phyloP scores from a whole-genome alignment of 192 early-diverging fungal species.

The Phycomyces nitens region DNA sequence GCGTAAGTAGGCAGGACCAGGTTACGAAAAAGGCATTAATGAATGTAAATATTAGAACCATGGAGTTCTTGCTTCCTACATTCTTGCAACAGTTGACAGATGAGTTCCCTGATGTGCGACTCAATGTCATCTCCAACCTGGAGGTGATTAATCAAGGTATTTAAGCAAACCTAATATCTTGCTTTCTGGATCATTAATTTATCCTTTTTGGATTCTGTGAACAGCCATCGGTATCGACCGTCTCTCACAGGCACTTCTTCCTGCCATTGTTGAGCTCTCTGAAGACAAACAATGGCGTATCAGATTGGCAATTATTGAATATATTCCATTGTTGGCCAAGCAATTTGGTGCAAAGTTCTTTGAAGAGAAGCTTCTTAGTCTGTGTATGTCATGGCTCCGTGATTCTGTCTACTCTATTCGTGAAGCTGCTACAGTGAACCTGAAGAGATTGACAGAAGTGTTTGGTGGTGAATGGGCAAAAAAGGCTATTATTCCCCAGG shows the following conservation, averaged over 20 bases:
- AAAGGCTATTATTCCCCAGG: constrained; percentile 88
- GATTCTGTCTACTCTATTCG: constrained; percentile 96
- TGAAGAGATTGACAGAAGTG: constrained; percentile 93
- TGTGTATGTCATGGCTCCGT: constrained; percentile 99
- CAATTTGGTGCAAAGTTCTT: constrained; percentile 97
- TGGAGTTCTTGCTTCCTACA: constrained; percentile 90
- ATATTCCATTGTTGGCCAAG: constrained; percentile 93
- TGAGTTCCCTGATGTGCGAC: constrained; percentile 93
- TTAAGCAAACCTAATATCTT: constrained; percentile 8
- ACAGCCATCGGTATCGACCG: constrained; percentile 94
- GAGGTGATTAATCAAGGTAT: constrained; percentile 89
- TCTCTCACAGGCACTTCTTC: constrained; percentile 93
- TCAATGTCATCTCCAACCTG: constrained; percentile 98
- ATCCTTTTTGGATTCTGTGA: too few species aligned
- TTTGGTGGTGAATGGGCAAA: constrained; percentile 99
- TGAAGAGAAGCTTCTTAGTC: constrained; percentile 88
- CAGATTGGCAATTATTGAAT: constrained; percentile 97
- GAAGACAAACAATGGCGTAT: constrained; percentile 99
- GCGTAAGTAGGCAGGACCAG: constrained; percentile 43
- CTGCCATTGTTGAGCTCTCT: constrained; percentile 97
- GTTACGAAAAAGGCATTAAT: too few species aligned
- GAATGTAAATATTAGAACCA: too few species aligned
- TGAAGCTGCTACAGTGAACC: constrained; percentile 93
- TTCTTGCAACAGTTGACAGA: constrained; percentile 97
- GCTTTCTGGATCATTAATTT: too few species aligned